Base-by-base conservation (phyloP, 768 basidiomycete species). In the Boletus subcaerulescens region DNA sequence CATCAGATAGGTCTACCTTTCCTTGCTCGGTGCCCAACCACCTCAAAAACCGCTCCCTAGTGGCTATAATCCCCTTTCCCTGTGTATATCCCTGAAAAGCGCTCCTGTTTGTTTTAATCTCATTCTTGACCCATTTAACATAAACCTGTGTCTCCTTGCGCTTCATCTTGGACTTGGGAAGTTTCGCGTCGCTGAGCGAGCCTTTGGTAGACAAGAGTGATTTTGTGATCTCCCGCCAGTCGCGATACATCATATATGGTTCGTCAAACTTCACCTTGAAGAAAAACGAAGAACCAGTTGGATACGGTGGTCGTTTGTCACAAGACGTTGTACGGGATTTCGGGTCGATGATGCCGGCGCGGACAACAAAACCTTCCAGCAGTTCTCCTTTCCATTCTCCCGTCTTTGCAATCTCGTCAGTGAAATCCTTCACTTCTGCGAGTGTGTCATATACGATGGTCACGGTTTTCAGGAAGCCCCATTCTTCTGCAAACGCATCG, bases 201-300 rank as follows among this genome's bases (percentile, higher is more conserved):
- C 60, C 64, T 40, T 76, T 71, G 42, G 73, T 59, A 8, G 74
- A 64, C 10, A 94, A 76, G n/a, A 96, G 76, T 11, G 69, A 71
- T 68, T 91, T 91, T 7, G 97, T 98, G 49, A 95, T 79, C 72
- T 98, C 96, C 52, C 96, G 81, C 93, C 94, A 98, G 67, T 95
- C 91, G 52, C 97, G 87, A 73, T 97, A 98, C 85, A 96, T 95
- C 81, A 98, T 86, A 69, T 99, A 99, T 3, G 96, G 96, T 66
- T 98, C 93, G 71, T 98, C 94, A 71, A 98, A 98, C 69, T 99
- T 99, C 75, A 98, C 80, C 68, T 99, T 99, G 85, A 97, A 98
- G 80, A 99, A 98, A 78, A 98, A 96, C 0, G 92, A 87, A 3
- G 89, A 84, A 31, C 88, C 91, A 1, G 85, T 71, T 0, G 77